Evolutionary conservation across 129 eudicot species (phyloP).

Genomic region (Oenanthe sinensis): DNA sequence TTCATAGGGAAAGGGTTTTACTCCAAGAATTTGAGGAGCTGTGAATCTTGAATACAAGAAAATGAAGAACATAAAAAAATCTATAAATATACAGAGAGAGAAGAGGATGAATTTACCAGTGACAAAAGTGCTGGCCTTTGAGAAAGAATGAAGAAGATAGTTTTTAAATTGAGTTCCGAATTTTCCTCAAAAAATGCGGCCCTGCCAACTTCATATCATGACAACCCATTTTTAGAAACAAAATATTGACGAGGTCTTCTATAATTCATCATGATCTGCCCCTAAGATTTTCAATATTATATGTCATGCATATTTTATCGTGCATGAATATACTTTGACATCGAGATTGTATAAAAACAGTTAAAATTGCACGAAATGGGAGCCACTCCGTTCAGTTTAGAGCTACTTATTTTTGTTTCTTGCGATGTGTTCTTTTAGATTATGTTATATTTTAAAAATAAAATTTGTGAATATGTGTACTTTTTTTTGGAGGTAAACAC

Average conservation of each 20-base stretch:
- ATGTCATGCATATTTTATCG: too few species aligned
- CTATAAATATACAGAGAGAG: background rate
- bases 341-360: background rate
- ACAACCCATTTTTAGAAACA: constrained; percentile 4
- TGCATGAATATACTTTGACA: background rate
- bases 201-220: constrained; percentile 11
- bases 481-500: too few species aligned
- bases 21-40: background rate
- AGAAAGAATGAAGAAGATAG: constrained; percentile 28
- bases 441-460: too few species aligned
- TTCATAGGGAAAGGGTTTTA: background rate
- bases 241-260: constrained; percentile 18
- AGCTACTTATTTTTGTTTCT: background rate
- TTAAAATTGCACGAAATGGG: constrained; percentile 23
- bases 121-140: constrained; percentile 29
- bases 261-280: background rate
- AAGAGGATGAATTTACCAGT: constrained; percentile 20
- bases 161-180: constrained; percentile 15
- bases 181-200: constrained; percentile 25
- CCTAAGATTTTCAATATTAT: background rate
- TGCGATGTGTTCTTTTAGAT: too few species aligned
- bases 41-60: background rate
- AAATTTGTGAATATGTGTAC: too few species aligned
- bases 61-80: background rate
- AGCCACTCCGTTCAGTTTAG: constrained; percentile 23